These are phyloP conservation scores for Bocquillonia castaneifolia DNA, from an alignment of 441 rosid genomes.

Conservation along the genomic window DNA sequence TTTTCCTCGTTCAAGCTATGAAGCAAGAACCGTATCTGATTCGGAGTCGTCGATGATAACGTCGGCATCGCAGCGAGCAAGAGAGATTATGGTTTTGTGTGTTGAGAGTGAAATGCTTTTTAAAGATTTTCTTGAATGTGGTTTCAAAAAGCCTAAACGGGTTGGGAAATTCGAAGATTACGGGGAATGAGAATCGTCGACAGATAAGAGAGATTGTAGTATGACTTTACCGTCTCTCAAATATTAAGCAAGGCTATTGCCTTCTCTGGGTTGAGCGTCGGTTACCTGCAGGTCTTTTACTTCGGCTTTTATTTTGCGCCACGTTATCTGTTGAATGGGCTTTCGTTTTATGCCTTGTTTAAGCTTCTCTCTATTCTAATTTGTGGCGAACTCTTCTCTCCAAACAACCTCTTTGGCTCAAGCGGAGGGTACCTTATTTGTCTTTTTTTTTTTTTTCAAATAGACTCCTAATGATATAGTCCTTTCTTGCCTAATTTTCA, in stretches of 20 bases:
- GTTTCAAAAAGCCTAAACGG: not conserved
- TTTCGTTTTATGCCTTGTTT: too few species aligned
- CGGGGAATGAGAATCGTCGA: constrained; percentile 17
- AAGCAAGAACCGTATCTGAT: constrained; percentile 73
- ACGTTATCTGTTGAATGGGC: not conserved
- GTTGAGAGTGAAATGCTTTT: constrained; percentile 3
- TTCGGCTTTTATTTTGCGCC: not conserved
- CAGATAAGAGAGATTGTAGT: not conserved
- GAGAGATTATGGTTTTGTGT: constrained; percentile 26
- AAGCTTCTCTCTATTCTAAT: not conserved
- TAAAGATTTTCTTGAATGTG: too few species aligned
- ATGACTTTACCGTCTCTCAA: not conserved
- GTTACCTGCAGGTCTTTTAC: constrained; percentile 3
- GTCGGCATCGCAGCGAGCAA: constrained; percentile 42
- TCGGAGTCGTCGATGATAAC: constrained; percentile 46
- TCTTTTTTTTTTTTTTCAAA: too few species aligned
- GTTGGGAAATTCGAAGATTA: constrained; percentile 13
- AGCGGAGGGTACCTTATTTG: too few species aligned
- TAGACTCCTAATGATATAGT: too few species aligned
- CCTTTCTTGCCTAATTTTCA: too few species aligned
- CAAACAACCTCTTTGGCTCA: too few species aligned
- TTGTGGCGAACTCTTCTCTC: too few species aligned
- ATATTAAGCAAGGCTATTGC: not conserved
- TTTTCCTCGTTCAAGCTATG: constrained; percentile 52
- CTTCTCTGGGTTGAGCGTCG: not conserved